These are phyloP conservation scores for Lodderomyces jiufengensis DNA, from an alignment of 1,139 yeast species.

Conservation along the genomic window DNA sequence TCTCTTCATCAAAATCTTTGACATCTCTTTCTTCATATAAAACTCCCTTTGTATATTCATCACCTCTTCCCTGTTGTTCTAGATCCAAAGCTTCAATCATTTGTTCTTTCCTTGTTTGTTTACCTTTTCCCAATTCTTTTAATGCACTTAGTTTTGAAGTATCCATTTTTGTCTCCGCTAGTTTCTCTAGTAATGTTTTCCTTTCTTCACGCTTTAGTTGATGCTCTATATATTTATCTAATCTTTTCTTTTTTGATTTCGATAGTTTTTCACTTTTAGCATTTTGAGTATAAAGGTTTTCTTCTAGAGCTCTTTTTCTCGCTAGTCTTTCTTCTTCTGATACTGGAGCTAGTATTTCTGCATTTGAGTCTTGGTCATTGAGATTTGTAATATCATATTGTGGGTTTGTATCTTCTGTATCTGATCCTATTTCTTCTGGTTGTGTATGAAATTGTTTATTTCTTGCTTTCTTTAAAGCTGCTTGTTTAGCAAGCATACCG, in stretches of 20 bases:
- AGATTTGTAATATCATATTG: slow-evolving; percentile 7
- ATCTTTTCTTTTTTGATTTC: slow-evolving; percentile 68
- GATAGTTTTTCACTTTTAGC: slow-evolving; percentile 65
- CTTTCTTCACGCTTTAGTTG: slow-evolving; percentile 89
- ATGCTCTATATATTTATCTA: slow-evolving; percentile 79
- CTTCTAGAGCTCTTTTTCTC: slow-evolving; percentile 63
- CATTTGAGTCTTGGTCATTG: slow-evolving; percentile 47
- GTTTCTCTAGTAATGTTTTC: slow-evolving; percentile 68
- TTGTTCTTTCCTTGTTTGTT: slow-evolving; percentile 65
- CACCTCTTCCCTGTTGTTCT: slow-evolving; percentile 71
- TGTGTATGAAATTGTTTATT: slow-evolving; percentile 60
- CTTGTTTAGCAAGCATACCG: slow-evolving; percentile 81
- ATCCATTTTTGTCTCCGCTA: slow-evolving; percentile 70
- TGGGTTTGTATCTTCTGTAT: not conserved
- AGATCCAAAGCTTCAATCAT: slow-evolving; percentile 71
- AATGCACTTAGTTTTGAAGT: slow-evolving; percentile 66
- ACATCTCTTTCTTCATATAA: slow-evolving; percentile 69
- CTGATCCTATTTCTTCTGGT: slow-evolving; percentile 15
- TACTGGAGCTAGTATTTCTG: slow-evolving; percentile 52
- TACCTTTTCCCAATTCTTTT: slow-evolving; percentile 74
- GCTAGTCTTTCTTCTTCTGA: slow-evolving; percentile 57
- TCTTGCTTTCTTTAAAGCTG: slow-evolving; percentile 62
- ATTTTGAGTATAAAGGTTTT: slow-evolving; percentile 51
- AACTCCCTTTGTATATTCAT: slow-evolving; percentile 58
- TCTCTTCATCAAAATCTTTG: slow-evolving; percentile 56